Conservation (phyloP, 2,329 filamentous ascomycete species). For the Pseudodiploospora longispora region DNA sequence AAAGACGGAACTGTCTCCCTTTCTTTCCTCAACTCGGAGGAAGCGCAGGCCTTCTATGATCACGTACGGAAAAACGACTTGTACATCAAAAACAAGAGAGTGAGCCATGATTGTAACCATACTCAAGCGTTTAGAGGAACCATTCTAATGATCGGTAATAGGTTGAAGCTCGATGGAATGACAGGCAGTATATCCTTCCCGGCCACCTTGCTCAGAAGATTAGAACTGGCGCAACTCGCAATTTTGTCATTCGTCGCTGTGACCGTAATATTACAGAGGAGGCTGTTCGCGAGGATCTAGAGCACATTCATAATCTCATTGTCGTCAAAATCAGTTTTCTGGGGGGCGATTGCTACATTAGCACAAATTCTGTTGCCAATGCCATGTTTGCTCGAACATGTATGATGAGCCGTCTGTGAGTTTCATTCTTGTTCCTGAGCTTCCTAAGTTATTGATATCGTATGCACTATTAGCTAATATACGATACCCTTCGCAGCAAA, state of each 20-base stretch:
- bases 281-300: slow-evolving; percentile 61
- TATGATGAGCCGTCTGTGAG: slow-evolving; percentile 58
- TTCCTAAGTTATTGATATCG: neutral
- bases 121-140: no score
- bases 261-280: slow-evolving; percentile 52
- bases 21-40: slow-evolving; percentile 59
- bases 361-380: slow-evolving; percentile 69
- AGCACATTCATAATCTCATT: slow-evolving; percentile 74
- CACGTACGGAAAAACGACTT: slow-evolving; percentile 58
- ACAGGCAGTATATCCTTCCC: slow-evolving; percentile 60
- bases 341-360: slow-evolving; percentile 55
- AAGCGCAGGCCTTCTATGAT: slow-evolving; percentile 57
- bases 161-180: slow-evolving; percentile 62
- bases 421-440: slow-evolving; percentile 3
- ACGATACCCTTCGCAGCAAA: slow-evolving; percentile 23
- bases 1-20: slow-evolving; percentile 55
- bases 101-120: slow-evolving; percentile 27
- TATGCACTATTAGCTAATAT: slow-evolving; percentile 9
- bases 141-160: slow-evolving; percentile 22
- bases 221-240: slow-evolving; percentile 59
- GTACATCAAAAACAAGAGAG: slow-evolving; percentile 60
- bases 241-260: slow-evolving; percentile 59
- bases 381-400: slow-evolving; percentile 69
- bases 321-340: slow-evolving; percentile 58
- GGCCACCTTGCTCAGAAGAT: slow-evolving; percentile 58